Evolutionary conservation across 495 filamentous ascomycete genomes (phyloP).

Genomic region (Podospora didyma): DNA sequence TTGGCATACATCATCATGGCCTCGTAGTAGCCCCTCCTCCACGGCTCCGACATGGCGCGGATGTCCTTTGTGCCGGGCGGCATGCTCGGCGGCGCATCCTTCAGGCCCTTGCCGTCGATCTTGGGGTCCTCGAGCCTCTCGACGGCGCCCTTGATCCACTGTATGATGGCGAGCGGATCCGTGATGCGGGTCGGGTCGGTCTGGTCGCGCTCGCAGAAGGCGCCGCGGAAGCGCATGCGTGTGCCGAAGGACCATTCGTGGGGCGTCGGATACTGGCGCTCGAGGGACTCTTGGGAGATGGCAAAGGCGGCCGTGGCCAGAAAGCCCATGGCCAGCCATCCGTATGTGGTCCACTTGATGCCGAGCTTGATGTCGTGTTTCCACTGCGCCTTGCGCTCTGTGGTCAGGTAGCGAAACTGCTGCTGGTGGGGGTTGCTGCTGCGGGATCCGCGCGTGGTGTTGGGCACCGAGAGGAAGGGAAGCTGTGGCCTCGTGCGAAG

Average conservation of each 20-base stretch:
- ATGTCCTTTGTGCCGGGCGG: constrained; percentile 53
- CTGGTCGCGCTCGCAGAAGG: constrained; percentile 51
- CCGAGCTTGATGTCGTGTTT: constrained; percentile 59
- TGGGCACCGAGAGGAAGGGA: constrained; percentile 62
- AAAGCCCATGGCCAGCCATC: constrained; percentile 53
- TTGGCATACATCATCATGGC: constrained; percentile 70
- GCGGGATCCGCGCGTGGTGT: constrained; percentile 39
- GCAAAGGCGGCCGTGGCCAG: constrained; percentile 52
- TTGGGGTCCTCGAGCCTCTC: constrained; percentile 58
- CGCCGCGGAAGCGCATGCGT: constrained; percentile 57
- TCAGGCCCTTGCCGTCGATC: constrained; percentile 63
- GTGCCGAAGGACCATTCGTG: constrained; percentile 67
- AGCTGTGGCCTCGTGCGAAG: constrained; percentile 62
- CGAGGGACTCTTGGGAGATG: constrained; percentile 63
- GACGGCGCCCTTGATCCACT: constrained; percentile 51
- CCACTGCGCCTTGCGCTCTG: constrained; percentile 64
- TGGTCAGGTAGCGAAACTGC: constrained; percentile 71
- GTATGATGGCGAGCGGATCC: constrained; percentile 62
- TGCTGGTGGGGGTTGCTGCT: no score
- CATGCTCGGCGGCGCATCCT: constrained; percentile 30
- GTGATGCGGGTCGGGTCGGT: constrained; percentile 44
- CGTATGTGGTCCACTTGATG: constrained; percentile 52
- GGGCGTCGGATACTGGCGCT: constrained; percentile 70
- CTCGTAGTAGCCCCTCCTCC: constrained; percentile 80
- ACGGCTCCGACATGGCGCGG: constrained; percentile 68